Percentiles rank a stretch among this genome's conserved stretches.
Evolutionary conservation across 208 protist genomes (phyloP).

Genomic region (Leishmania tropica): DNA sequence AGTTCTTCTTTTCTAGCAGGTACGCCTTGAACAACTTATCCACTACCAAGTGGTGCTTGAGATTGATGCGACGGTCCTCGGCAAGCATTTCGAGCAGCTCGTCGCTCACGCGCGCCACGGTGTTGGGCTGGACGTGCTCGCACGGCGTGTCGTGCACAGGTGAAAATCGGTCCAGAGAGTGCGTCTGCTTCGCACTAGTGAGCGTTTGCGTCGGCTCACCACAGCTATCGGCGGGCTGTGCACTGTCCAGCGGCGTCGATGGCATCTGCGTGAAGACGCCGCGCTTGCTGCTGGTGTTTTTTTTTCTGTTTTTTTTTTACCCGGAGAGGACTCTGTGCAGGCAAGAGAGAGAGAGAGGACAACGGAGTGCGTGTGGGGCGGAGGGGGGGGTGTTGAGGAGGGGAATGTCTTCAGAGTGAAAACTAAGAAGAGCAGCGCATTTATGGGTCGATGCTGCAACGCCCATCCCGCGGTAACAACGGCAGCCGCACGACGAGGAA

Average conservation of each 20-base stretch:
- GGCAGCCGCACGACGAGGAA: background rate
- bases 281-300: background rate
- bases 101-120: conserved; percentile 44
- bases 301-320: background rate
- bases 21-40: conserved; percentile 49
- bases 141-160: conserved; percentile 51
- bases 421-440: background rate
- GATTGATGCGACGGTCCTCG: conserved; percentile 57
- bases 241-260: background rate
- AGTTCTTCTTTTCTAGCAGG: conserved; percentile 22
- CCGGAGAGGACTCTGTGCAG: background rate
- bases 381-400: background rate
- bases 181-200: conserved; percentile 40
- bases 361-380: background rate
- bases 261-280: background rate
- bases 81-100: conserved; percentile 48
- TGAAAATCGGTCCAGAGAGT: conserved; percentile 59
- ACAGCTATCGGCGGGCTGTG: background rate
- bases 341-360: background rate
- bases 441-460: background rate
- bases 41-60: conserved; percentile 45
- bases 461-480: background rate
- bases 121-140: conserved; percentile 34
- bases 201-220: conserved; percentile 13
- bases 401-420: background rate